phyloP scores from a whole-genome alignment of 495 filamentous ascomycete species.

The Lasiosphaeriaceae sp. region DNA sequence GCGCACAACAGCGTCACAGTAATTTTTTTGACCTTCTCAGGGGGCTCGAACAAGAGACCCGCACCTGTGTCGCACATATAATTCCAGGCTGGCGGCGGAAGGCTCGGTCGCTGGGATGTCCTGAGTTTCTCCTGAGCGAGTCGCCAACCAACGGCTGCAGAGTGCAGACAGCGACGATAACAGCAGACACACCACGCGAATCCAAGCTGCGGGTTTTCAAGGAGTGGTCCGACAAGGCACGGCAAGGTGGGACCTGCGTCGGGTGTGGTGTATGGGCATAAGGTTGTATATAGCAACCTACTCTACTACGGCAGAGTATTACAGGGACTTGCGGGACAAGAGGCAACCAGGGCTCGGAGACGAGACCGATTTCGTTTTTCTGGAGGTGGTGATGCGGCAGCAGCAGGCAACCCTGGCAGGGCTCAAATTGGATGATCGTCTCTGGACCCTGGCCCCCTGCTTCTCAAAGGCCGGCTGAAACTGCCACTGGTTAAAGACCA shows the following conservation, averaged over 20 bases:
- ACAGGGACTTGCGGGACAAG: background rate
- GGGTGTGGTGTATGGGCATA: background rate
- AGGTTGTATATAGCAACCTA: background rate
- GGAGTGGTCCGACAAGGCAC: background rate
- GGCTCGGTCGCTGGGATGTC: background rate
- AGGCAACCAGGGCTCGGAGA: background rate
- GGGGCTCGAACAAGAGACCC: constrained; percentile 13
- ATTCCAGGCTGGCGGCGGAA: background rate
- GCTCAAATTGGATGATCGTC: constrained; percentile 30
- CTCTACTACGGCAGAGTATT: background rate
- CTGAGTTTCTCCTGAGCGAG: background rate
- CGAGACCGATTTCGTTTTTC: background rate
- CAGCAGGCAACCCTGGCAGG: constrained; percentile 12
- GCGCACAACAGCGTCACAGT: background rate
- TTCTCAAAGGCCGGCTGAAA: constrained; percentile 24
- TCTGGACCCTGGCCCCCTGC: constrained; percentile 18
- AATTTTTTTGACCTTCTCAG: constrained; percentile 9
- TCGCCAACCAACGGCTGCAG: background rate
- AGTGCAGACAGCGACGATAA: too few species aligned
- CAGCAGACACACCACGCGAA: background rate
- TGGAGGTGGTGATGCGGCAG: background rate
- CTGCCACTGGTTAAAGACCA: constrained; percentile 25
- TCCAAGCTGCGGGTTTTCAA: background rate
- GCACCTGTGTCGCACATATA: constrained; percentile 27
- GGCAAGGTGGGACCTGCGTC: background rate